Evolutionary conservation across 495 filamentous ascomycete species (phyloP).

Genomic region (Penicillium riverlandense): DNA sequence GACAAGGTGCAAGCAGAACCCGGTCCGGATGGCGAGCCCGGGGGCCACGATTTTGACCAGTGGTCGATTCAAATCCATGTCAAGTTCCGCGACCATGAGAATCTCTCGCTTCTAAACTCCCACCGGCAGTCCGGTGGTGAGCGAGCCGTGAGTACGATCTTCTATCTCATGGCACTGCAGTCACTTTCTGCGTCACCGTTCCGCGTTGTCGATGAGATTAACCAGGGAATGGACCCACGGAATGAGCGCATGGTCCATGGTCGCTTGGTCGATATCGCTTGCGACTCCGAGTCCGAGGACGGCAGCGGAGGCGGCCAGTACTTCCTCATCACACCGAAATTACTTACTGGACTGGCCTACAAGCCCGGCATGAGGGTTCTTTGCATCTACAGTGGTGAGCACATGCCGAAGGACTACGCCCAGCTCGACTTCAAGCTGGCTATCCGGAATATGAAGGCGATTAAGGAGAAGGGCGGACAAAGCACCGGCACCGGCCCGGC

Average conservation of each 20-base stretch:
- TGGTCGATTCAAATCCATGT: conserved; percentile 94
- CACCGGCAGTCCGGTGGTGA: conserved; percentile 96
- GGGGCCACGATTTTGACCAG: conserved; percentile 77
- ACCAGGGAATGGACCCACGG: conserved; percentile 97
- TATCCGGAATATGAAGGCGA: conserved; percentile 22
- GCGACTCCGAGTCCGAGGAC: conserved; percentile 31
- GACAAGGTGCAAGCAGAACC: conserved; percentile 34
- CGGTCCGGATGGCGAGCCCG: conserved; percentile 32
- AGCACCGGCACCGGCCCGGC: conserved; percentile 11
- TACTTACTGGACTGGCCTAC: conserved; percentile 78
- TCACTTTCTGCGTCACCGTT: conserved; percentile 93
- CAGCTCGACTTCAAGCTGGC: conserved; percentile 25
- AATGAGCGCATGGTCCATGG: conserved; percentile 98
- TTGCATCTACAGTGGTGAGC: conserved; percentile 88
- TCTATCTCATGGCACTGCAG: conserved; percentile 98
- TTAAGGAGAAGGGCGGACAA: conserved; percentile 6
- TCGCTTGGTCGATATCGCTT: conserved; percentile 92
- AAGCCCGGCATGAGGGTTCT: conserved; percentile 86
- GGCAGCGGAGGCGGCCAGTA: conserved; percentile 51
- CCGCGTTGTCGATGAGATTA: conserved; percentile 98
- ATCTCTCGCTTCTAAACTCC: conserved; percentile 73
- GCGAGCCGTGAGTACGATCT: conserved; percentile 93
- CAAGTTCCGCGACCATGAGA: conserved; percentile 84
- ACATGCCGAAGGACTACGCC: conserved; percentile 58
- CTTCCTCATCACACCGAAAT: conserved; percentile 98